A percentile compares a stretch with the other conserved stretches of the same genome.
phyloP scores from a whole-genome alignment of 106 monocot genomes.

The Agapanthus africanus region DNA sequence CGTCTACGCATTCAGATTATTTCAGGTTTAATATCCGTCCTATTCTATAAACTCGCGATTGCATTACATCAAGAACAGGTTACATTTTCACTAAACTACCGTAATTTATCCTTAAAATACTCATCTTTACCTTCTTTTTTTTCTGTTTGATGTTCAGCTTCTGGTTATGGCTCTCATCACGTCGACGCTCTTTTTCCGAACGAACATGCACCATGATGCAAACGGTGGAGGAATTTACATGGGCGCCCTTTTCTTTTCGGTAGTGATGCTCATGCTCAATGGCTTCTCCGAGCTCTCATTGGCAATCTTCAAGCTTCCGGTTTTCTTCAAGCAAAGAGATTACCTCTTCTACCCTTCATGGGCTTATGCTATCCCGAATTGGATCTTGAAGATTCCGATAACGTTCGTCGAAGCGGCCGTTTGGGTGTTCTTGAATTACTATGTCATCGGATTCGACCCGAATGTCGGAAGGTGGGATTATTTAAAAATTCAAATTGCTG shows the following conservation, averaged over 20 bases:
- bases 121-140: no score
- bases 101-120: no score
- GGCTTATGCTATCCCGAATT: constrained; percentile 40
- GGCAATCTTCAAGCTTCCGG: constrained; percentile 42
- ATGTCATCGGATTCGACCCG: constrained; percentile 55
- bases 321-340: constrained; percentile 57
- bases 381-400: constrained; percentile 54
- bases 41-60: no score
- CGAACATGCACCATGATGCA: constrained; percentile 36
- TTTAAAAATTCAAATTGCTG: no score
- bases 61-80: no score
- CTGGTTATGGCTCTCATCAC: constrained; percentile 23
- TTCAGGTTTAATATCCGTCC: constrained; percentile 20
- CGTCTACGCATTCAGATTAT: constrained; percentile 29
- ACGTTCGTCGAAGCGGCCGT: constrained; percentile 27
- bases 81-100: no score
- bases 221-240: constrained; percentile 27
- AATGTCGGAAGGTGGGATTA: constrained; percentile 36
- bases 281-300: constrained; percentile 40
- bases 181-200: constrained; percentile 50
- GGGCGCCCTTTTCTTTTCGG: constrained; percentile 41
- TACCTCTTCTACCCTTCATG: constrained; percentile 53
- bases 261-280: constrained; percentile 38
- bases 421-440: constrained; percentile 39
- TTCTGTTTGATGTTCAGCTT: constrained; percentile 20